phyloP scores from a whole-genome alignment of 2,329 filamentous ascomycete genomes.

The Fusarium sp. region DNA sequence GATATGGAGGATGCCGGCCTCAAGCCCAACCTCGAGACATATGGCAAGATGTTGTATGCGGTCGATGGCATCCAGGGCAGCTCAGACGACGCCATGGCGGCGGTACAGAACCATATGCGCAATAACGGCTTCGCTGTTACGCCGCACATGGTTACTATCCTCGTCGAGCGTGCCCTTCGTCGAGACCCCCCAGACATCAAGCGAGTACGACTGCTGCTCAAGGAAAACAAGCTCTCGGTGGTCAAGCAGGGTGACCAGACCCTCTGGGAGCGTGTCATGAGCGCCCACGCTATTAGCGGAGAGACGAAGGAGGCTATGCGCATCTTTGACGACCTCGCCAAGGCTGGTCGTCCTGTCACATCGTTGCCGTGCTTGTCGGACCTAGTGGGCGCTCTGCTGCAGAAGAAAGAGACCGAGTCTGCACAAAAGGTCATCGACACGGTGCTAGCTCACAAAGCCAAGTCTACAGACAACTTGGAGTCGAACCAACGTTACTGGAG shows the following conservation, averaged over 20 bases:
- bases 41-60: slow-evolving; percentile 75
- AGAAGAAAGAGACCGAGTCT: slow-evolving; percentile 35
- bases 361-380: slow-evolving; percentile 57
- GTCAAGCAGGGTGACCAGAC: slow-evolving; percentile 63
- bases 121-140: slow-evolving; percentile 63
- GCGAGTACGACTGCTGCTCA: slow-evolving; percentile 70
- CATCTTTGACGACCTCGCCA: slow-evolving; percentile 59
- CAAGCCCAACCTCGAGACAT: slow-evolving; percentile 70
- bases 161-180: slow-evolving; percentile 75
- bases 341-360: slow-evolving; percentile 54
- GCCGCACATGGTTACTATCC: slow-evolving; percentile 78
- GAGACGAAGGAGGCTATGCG: slow-evolving; percentile 62
- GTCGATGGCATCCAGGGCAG: slow-evolving; percentile 51
- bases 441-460: slow-evolving; percentile 45
- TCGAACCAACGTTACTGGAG: slow-evolving; percentile 54
- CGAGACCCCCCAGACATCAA: slow-evolving; percentile 68
- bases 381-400: slow-evolving; percentile 53
- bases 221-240: slow-evolving; percentile 61
- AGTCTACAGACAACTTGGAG: slow-evolving; percentile 28
- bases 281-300: slow-evolving; percentile 70
- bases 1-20: slow-evolving; percentile 70
- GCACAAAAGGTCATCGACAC: slow-evolving; percentile 50
- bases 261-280: slow-evolving; percentile 78
- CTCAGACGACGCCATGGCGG: slow-evolving; percentile 64
- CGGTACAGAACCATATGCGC: slow-evolving; percentile 73